Base-by-base conservation (phyloP, 2,329 filamentous ascomycete genomes). In the Penicillium decumbens region DNA sequence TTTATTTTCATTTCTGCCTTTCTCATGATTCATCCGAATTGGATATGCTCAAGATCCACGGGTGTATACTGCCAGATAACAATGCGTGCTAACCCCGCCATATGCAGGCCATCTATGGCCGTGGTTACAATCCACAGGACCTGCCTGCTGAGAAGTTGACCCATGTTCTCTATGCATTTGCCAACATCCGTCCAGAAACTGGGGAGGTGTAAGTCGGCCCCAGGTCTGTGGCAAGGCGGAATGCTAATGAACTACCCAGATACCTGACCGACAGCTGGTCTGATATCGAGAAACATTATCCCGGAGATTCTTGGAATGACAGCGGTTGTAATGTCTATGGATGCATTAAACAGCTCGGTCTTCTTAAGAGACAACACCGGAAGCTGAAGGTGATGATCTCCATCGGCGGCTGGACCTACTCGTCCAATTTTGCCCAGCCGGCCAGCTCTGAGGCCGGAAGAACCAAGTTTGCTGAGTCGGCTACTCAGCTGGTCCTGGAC, bases 131-230 rank as follows among this genome's bases (percentile, higher is more conserved):
- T n/a, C 90, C 91, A 0, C 87, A 95, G 65, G 83, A 95, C 65
- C 79, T 97, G 5, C 88, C 88, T 0, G 83, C 79, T 3, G 81
- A 90, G 47, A 86, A 88, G 48, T 80, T 96, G 37, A 97, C 91
- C 0, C 92, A 97, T 65, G 73, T 97, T 4, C 81, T 96, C 13
- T 96, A 96, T 62, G 80, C 91, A 13, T 97, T 97, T 72, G 92
- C 89, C 64, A 95, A 96, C 66, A 81, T 95, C 50, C 80, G 82
- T 3, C 78, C 84, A 2, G 88, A 92, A 23, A 53, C 38, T 3
- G 92, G 92, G 43, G 88, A 95, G 70, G 89, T 95, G 70, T 87
- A 78, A 32, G 51, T 43, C 23, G 23, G 9, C 10, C n/a, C n/a
- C 3, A 1, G 15, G 6, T 6, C 15, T 25, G 13, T 10, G 28